Conservation (phyloP, 805 yeast species). For the Candida gorgasii region DNA sequence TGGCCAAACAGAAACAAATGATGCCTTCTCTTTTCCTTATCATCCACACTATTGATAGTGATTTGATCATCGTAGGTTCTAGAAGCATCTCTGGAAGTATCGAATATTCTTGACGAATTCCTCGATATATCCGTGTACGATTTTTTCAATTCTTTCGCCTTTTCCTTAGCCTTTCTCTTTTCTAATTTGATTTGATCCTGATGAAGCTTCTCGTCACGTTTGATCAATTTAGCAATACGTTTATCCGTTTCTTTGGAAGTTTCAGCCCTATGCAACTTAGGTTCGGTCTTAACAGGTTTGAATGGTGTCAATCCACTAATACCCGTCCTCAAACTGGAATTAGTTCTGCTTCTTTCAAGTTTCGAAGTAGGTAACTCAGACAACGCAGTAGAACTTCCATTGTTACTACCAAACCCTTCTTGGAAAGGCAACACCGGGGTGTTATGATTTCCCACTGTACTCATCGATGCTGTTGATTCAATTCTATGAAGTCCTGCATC, state of each 20-base stretch:
- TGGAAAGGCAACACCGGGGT: neutral
- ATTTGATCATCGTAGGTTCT: conserved; percentile 9
- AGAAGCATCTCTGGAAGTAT: no score
- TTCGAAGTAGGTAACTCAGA: neutral
- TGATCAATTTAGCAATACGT: conserved; percentile 32
- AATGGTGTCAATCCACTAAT: conserved; percentile 32
- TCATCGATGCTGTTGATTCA: conserved; percentile 15
- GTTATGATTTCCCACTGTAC: conserved; percentile 12
- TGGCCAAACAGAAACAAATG: conserved; percentile 14
- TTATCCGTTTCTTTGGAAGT: conserved; percentile 32
- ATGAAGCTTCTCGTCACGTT: conserved; percentile 28
- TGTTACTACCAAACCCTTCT: conserved; percentile 1
- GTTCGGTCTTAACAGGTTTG: conserved; percentile 25
- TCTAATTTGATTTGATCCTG: conserved; percentile 12
- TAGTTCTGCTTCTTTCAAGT: conserved; percentile 17
- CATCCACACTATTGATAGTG: conserved; percentile 3
- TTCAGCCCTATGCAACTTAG: conserved; percentile 16
- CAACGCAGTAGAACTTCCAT: conserved; percentile 1
- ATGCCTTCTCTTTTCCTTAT: conserved; percentile 17
- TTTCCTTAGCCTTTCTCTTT: conserved; percentile 13
- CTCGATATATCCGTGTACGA: conserved; percentile 11
- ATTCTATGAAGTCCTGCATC: conserved; percentile 12
- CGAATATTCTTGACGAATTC: conserved; percentile 9
- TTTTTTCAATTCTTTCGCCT: conserved; percentile 8
- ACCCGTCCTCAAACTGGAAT: conserved; percentile 23